These are phyloP conservation scores for Boechera divaricarpa DNA, from an alignment of 345 rosid genomes.

Conservation along the genomic window DNA sequence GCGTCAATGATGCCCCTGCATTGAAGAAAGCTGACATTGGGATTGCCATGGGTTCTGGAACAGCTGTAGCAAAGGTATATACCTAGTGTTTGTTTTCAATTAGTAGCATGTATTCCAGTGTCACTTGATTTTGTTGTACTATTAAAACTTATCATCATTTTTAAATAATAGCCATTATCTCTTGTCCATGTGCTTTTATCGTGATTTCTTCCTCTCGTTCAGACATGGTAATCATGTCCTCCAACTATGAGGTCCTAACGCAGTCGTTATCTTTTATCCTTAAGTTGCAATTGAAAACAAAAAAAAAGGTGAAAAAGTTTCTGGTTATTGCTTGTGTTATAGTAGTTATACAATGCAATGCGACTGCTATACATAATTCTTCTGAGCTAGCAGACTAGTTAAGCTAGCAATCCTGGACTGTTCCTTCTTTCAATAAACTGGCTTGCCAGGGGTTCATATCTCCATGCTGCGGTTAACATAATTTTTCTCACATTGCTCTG, in stretches of 20 bases:
- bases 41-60: conserved; percentile 99
- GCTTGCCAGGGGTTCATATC: conserved; percentile 13
- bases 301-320: background rate
- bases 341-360: conserved; percentile 29
- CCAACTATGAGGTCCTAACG: conserved; percentile 5
- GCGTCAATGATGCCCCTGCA: conserved; percentile 99
- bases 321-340: conserved; percentile 6
- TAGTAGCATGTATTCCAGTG: conserved; percentile 25
- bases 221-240: conserved; percentile 14
- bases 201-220: conserved; percentile 20
- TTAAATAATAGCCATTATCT: conserved; percentile 5
- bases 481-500: conserved; percentile 33
- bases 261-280: conserved; percentile 3
- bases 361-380: conserved; percentile 5
- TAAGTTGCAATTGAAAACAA: conserved; percentile 5
- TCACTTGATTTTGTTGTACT: background rate
- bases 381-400: conserved; percentile 27
- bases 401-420: conserved; percentile 19
- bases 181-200: conserved; percentile 18
- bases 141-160: background rate
- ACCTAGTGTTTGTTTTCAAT: conserved; percentile 7
- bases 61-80: conserved; percentile 97
- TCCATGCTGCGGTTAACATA: conserved; percentile 21
- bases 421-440: conserved; percentile 8
- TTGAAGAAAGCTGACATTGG: conserved; percentile 97